Percentiles rank a stretch among this genome's conserved stretches.
phyloP scores from a whole-genome alignment of 805 yeast genomes.

The Scheffersomyces amazonensis region DNA sequence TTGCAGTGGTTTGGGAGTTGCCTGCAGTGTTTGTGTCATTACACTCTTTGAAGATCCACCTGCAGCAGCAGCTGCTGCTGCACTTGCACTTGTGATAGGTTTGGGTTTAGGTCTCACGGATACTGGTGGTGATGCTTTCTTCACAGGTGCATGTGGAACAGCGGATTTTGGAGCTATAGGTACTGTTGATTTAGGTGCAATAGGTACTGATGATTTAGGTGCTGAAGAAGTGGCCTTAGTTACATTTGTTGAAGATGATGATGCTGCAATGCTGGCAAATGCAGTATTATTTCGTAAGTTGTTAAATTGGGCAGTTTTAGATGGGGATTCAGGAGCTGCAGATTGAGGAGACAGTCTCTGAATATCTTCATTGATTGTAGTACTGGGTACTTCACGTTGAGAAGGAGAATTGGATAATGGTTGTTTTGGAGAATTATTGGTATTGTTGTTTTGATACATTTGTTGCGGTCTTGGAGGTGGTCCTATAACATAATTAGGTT shows the following conservation, averaged over 20 bases:
- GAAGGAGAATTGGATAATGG: not conserved
- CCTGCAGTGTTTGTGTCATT: not conserved
- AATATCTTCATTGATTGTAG: not conserved
- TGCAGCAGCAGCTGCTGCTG: slow-evolving; percentile 7
- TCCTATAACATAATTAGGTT: not conserved
- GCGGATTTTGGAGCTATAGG: slow-evolving; percentile 1
- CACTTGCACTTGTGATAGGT: slow-evolving; percentile 1
- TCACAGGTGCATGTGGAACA: not conserved
- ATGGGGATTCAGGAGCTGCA: slow-evolving; percentile 1
- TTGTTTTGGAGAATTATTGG: not conserved
- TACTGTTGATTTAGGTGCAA: slow-evolving; percentile 1
- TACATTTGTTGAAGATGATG: not conserved
- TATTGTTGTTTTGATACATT: too few species aligned
- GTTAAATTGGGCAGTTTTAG: not conserved
- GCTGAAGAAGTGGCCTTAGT: not conserved
- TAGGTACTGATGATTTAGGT: not conserved
- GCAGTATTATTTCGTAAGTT: slow-evolving; percentile 1
- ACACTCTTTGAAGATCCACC: slow-evolving; percentile 4
- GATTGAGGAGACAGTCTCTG: not conserved
- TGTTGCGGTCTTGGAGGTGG: too few species aligned
- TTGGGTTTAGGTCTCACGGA: not conserved
- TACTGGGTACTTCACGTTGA: not conserved
- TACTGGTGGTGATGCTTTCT: not conserved
- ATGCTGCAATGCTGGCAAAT: not conserved
- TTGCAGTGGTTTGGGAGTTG: not conserved